Percentiles rank a stretch among this genome's conserved stretches.
These are phyloP conservation scores for Pythium utonaiense DNA, from an alignment of 352 stramenopile genomes.

Conservation along the genomic window DNA sequence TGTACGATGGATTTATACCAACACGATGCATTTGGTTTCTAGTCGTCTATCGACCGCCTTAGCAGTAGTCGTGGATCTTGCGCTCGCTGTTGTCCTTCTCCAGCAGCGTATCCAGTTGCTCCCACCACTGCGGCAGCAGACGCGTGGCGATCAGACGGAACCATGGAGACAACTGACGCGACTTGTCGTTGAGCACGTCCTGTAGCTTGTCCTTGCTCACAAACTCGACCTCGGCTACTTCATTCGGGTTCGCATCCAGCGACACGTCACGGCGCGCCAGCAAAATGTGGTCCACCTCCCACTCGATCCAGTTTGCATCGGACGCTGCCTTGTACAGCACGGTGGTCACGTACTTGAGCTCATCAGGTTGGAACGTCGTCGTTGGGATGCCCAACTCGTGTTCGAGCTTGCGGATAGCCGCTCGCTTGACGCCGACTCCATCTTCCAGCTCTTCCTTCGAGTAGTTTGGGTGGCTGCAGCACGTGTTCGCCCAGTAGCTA, in stretches of 20 bases:
- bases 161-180: conserved; percentile 75
- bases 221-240: conserved; percentile 91
- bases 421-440: conserved; percentile 84
- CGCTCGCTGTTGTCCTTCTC: conserved; percentile 43
- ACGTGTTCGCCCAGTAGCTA: conserved; percentile 99
- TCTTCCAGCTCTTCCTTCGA: conserved; percentile 86
- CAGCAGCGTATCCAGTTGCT: conserved; percentile 59
- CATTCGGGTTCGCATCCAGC: conserved; percentile 91
- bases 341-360: conserved; percentile 97
- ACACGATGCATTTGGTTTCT: neutral
- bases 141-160: conserved; percentile 75
- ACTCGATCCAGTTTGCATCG: conserved; percentile 93
- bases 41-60: neutral
- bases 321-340: conserved; percentile 96
- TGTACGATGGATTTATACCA: neutral
- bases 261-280: conserved; percentile 83
- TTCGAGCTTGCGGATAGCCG: conserved; percentile 97
- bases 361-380: conserved; percentile 64
- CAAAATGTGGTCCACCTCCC: conserved; percentile 99
- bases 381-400: conserved; percentile 97
- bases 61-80: conserved; percentile 63
- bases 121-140: conserved; percentile 70
- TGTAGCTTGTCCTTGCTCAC: conserved; percentile 66
- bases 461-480: conserved; percentile 97
- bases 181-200: conserved; percentile 47